phyloP scores from a whole-genome alignment of 352 stramenopile genomes.

The Globisporangium lucens region DNA sequence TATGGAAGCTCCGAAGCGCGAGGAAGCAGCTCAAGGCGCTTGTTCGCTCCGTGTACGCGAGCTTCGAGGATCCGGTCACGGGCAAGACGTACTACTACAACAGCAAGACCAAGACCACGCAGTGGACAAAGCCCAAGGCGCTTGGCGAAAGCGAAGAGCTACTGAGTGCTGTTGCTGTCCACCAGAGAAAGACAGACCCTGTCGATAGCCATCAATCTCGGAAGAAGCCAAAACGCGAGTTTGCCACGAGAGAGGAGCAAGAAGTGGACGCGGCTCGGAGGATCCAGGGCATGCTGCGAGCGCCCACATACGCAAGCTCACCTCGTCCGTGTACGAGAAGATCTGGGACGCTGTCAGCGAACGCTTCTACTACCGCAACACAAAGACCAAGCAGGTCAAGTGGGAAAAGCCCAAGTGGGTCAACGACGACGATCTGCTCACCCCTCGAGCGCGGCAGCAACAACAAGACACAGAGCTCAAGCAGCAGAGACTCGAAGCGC shows the following conservation, averaged over 20 bases:
- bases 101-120: constrained; percentile 55
- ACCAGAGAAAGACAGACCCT: constrained; percentile 11
- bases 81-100: constrained; percentile 83
- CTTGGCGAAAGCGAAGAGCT: constrained; percentile 30
- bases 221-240: constrained; percentile 10
- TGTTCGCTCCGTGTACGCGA: constrained; percentile 54
- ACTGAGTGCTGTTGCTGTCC: neutral
- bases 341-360: constrained; percentile 53
- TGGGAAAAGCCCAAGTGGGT: constrained; percentile 71
- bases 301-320: constrained; percentile 46
- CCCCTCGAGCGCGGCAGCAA: constrained; percentile 37
- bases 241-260: constrained; percentile 25
- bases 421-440: constrained; percentile 56
- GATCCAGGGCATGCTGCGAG: constrained; percentile 59
- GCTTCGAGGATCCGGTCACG: constrained; percentile 53
- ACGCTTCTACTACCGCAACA: constrained; percentile 84
- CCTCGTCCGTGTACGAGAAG: constrained; percentile 79
- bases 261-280: constrained; percentile 26
- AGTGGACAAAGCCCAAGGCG: constrained; percentile 60
- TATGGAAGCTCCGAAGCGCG: constrained; percentile 67
- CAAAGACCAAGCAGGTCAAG: constrained; percentile 55
- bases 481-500: neutral
- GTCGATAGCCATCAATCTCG: neutral
- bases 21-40: constrained; percentile 66
- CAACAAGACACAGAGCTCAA: constrained; percentile 11